Evolutionary conservation across 805 yeast species (phyloP), one percentile per base, ranked within the genome.

Genomic region (Wickerhamomyces bovis): DNA sequence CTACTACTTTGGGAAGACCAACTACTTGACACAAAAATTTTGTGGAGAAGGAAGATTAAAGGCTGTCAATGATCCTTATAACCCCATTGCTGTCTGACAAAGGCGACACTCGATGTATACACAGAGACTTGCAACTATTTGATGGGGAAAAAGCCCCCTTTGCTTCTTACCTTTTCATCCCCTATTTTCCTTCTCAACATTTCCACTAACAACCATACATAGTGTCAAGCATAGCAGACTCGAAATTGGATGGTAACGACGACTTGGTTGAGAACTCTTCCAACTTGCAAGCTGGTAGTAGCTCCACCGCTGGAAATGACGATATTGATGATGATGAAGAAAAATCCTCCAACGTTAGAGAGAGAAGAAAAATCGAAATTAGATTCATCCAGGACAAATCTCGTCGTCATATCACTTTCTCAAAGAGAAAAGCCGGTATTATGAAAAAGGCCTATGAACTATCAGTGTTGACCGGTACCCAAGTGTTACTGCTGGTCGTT

Each of bases 391-490:
- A 92, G 72, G 97, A 94, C 69, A 94, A 94, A 71, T 88, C 96
- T 19, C 82, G 99, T 67, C 87, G 99, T 63, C 99, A 94, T 70
- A 95, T 94, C 59, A 94, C 99, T 26, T 94, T 94, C 62, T 89
- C 97, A 45, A 94, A 94, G 72, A 85, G 99, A 70, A 92, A 92
- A 70, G 98, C 97, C 41, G 99, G 99, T 58, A 92, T 94, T 62
- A 94, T 94, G 99, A 94, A 94, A 72, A 94, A 94, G 72, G 99
- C 99, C n/a, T 94, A 92, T 70, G 99, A 94, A 67, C 76, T 94
- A 54, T 85, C 96, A 19, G 98, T 94, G 44, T 77, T 94, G 58
- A 94, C 99, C 13, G 99, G 99, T 48, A 94, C 99, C 28, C 99
- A 94, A 69, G 98, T 94, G 25, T 76, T 94, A 53, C 73, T 94